A percentile compares a stretch with the other conserved stretches of the same genome.
These are phyloP conservation scores for Gaeumannomyces sp. DNA, from an alignment of 2,329 filamentous ascomycete genomes.

Conservation along the genomic window DNA sequence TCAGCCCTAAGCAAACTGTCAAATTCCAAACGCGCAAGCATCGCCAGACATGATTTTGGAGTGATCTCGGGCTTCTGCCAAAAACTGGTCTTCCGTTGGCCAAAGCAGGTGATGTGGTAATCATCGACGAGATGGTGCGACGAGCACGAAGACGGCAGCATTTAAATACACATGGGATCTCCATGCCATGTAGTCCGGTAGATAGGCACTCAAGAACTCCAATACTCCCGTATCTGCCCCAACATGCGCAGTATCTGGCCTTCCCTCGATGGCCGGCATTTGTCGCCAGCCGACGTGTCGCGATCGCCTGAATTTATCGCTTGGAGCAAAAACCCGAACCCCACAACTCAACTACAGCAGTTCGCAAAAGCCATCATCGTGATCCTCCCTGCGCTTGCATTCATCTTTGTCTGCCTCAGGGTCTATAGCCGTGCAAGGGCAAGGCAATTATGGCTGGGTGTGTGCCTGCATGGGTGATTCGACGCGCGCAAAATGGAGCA, in stretches of 20 bases:
- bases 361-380: constrained; percentile 4
- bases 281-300: neutral
- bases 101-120: no score
- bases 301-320: neutral
- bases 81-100: no score
- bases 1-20: neutral
- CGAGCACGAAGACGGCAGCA: neutral
- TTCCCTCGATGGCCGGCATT: neutral
- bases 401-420: constrained; percentile 4
- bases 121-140: no score
- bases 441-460: constrained; percentile 7
- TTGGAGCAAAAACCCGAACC: neutral
- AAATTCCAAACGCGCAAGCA: neutral
- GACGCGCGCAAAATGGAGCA: neutral
- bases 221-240: neutral
- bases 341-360: constrained; percentile 2
- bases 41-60: no score
- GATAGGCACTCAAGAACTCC: neutral
- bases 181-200: neutral
- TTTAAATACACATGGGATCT: neutral
- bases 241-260: neutral
- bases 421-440: constrained; percentile 2
- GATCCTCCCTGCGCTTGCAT: constrained; percentile 1
- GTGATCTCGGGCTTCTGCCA: no score
- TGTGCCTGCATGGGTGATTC: neutral